Evolutionary conservation across 2,329 filamentous ascomycete genomes (phyloP).

Genomic region (Aspergillus sp.): DNA sequence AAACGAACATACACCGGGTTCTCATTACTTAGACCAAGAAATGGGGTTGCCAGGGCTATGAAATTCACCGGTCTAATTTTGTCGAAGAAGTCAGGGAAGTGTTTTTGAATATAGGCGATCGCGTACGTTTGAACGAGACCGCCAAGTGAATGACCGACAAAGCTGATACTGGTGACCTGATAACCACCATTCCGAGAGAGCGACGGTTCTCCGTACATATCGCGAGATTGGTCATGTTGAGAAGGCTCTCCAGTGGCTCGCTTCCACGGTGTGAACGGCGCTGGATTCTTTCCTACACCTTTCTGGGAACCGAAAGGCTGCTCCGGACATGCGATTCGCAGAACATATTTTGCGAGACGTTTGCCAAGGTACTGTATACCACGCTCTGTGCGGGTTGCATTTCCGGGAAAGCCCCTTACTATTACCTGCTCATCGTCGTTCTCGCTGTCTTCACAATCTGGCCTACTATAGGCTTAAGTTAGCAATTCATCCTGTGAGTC

Average conservation of each 20-base stretch:
- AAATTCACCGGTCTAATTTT: slow-evolving; percentile 87
- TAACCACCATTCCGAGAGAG: slow-evolving; percentile 61
- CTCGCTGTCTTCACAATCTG: slow-evolving; percentile 29
- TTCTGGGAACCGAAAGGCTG: slow-evolving; percentile 79
- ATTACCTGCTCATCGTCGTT: slow-evolving; percentile 71
- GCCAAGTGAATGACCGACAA: slow-evolving; percentile 88
- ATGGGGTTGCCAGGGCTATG: slow-evolving; percentile 81
- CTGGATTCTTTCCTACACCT: slow-evolving; percentile 51
- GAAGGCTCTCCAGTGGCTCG: slow-evolving; percentile 21
- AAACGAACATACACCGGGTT: slow-evolving; percentile 98
- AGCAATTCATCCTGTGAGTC: not conserved
- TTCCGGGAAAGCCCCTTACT: slow-evolving; percentile 85
- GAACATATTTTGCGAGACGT: slow-evolving; percentile 84
- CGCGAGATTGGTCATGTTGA: slow-evolving; percentile 42
- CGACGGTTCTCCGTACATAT: slow-evolving; percentile 44
- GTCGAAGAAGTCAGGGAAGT: slow-evolving; percentile 88
- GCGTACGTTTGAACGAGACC: slow-evolving; percentile 91
- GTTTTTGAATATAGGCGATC: slow-evolving; percentile 93
- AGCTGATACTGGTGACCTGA: slow-evolving; percentile 90
- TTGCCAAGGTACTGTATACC: slow-evolving; percentile 98
- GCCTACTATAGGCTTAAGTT: not conserved
- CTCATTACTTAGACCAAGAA: slow-evolving; percentile 91
- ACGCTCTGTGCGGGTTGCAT: slow-evolving; percentile 85
- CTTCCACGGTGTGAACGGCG: slow-evolving; percentile 50
- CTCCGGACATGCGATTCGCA: slow-evolving; percentile 89